Base-by-base conservation (phyloP, 257 asterid species). In the Rubia yunnanensis region DNA sequence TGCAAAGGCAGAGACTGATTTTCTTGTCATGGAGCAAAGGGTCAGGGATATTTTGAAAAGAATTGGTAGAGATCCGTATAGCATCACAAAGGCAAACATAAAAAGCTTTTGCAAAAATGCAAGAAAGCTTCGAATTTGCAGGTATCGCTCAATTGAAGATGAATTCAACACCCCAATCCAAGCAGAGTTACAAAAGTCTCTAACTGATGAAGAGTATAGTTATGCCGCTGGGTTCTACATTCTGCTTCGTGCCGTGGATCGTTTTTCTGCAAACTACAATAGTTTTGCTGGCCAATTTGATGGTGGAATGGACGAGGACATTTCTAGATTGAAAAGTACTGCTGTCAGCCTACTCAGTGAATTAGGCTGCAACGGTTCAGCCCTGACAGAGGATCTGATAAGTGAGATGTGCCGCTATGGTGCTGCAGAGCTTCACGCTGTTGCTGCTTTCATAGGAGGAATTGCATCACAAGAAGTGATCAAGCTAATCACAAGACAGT, bases 1-100 rank as follows among this genome's bases (percentile, higher is more conserved):
- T 78, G 96, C 97, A 72, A 94, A 94, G 81, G 99, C 97, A 2
- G 99, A 90, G 86, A 83, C 88, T 39, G 99, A 94, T 87, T 82
- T 78, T 81, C 86, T 73, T 65, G 81, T 76, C 69, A 81, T 94
- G 88, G 97, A 88, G 74, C 81, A 82, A 74, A 66, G 74, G 3
- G 85, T 78, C 64, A 82, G 77, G 79, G 70, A 83, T 69, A 73
- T 88, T 66, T 72, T 94, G 32, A 82, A 85, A 79, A 81, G 82
- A 85, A 80, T 90, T 48, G 95, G 97, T 71, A 81, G 94, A 77
- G 97, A 90, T 81, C 92, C 90, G 53, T 81, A 75, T 76, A 88
- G 91, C 76, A 82, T 94, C 76, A 74, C 95, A 23, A 94, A 82
- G 83, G 78, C 86, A 55, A 75, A 79, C 75, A 81, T 90, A 55